These are phyloP conservation scores for Saccharomycopsis capsularis DNA, from an alignment of 805 yeast species.

Conservation along the genomic window DNA sequence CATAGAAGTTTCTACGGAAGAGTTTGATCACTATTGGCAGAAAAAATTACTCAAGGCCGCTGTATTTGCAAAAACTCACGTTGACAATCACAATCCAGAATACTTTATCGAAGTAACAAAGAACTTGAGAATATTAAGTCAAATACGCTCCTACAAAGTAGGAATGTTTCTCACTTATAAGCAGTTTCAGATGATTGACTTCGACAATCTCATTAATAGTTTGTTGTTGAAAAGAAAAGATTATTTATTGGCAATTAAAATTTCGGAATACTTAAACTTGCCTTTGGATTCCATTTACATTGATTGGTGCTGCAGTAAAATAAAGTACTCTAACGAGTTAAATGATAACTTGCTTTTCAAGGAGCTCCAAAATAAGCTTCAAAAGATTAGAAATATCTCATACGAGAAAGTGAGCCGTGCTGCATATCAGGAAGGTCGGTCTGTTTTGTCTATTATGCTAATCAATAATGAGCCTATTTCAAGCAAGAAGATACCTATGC, in stretches of 20 bases:
- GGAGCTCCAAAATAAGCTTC: constrained; percentile 42
- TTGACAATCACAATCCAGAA: constrained; percentile 49
- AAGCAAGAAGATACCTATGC: constrained; percentile 51
- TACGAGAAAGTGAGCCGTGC: constrained; percentile 52
- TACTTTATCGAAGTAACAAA: constrained; percentile 58
- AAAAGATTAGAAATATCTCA: constrained; percentile 38
- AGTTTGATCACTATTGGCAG: constrained; percentile 74
- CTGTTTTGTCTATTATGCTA: constrained; percentile 57
- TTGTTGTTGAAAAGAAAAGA: constrained; percentile 48
- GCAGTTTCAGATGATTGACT: constrained; percentile 45
- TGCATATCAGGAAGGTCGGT: constrained; percentile 79
- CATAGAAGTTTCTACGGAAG: constrained; percentile 67
- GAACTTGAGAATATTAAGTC: constrained; percentile 59
- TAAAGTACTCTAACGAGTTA: constrained; percentile 43
- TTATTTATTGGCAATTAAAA: constrained; percentile 56
- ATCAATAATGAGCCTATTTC: constrained; percentile 62
- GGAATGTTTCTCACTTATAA: constrained; percentile 61
- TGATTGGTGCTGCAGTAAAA: constrained; percentile 76
- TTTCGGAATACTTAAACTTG: constrained; percentile 44
- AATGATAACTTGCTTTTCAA: constrained; percentile 55
- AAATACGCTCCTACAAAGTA: constrained; percentile 54
- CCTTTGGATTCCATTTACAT: constrained; percentile 51
- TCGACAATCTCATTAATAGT: constrained; percentile 42
- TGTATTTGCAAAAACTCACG: constrained; percentile 70
- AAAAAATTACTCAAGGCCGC: constrained; percentile 75